These are phyloP conservation scores for Coemansia sp. DNA, from an alignment of 192 early-diverging fungal species.

Conservation along the genomic window DNA sequence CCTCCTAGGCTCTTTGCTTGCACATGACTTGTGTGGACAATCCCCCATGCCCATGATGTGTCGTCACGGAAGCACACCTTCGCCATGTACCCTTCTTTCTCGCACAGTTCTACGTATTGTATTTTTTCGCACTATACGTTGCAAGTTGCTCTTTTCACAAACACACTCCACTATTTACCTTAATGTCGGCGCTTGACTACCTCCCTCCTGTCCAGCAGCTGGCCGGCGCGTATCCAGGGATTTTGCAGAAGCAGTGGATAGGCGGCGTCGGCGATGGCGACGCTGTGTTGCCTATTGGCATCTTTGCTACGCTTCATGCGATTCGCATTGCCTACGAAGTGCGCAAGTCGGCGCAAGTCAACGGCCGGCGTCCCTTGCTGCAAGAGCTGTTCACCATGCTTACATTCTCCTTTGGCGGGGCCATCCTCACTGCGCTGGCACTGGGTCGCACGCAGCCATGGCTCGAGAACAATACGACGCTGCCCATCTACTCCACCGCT, in stretches of 20 bases:
- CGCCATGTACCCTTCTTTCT: not conserved
- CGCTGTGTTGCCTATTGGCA: conserved; percentile 43
- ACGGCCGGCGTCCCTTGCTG: conserved; percentile 33
- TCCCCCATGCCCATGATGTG: not conserved
- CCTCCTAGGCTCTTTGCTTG: not conserved
- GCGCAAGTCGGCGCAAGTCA: conserved; percentile 45
- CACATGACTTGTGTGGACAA: not conserved
- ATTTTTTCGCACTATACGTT: not conserved
- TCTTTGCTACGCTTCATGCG: conserved; percentile 56
- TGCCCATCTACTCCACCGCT: conserved; percentile 42
- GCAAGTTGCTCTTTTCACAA: not conserved
- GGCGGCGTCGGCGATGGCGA: conserved; percentile 17
- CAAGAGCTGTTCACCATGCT: conserved; percentile 56
- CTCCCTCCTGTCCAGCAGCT: conserved; percentile 37
- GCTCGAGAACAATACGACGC: conserved; percentile 46
- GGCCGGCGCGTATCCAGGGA: conserved; percentile 25
- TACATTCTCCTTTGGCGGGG: conserved; percentile 55
- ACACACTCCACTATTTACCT: not conserved
- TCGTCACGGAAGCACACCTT: not conserved
- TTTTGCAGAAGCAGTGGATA: conserved; percentile 34
- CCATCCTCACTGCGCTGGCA: conserved; percentile 49
- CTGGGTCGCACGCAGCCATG: conserved; percentile 52
- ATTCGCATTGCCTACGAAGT: conserved; percentile 55
- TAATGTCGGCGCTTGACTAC: conserved; percentile 15
- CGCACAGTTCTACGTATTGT: not conserved